Conservation (phyloP, 2,329 filamentous ascomycete species). For the Penicillium aurantiogriseum region DNA sequence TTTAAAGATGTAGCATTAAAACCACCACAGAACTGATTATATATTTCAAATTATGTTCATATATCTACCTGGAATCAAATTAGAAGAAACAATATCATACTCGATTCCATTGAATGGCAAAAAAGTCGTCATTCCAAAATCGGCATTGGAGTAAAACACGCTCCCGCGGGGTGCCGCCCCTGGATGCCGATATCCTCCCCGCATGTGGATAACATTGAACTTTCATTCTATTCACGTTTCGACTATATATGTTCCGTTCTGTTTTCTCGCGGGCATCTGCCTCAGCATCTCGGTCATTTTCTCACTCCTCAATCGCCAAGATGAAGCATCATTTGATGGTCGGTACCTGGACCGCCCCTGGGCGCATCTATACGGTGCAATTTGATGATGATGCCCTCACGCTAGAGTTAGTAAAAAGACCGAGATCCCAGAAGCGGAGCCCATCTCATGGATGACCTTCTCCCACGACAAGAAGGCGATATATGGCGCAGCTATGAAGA, state of each 20-base stretch:
- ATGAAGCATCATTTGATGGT: slow-evolving; percentile 92
- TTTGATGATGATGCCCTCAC: slow-evolving; percentile 81
- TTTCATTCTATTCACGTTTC: slow-evolving; percentile 14
- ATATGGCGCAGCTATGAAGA: slow-evolving; percentile 90
- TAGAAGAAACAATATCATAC: background rate
- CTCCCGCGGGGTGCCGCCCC: slow-evolving; percentile 18
- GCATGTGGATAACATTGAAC: slow-evolving; percentile 12
- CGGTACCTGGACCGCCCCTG: slow-evolving; percentile 86
- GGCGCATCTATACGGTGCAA: slow-evolving; percentile 83
- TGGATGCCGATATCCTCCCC: slow-evolving; percentile 21
- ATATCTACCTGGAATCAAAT: background rate
- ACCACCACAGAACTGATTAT: background rate
- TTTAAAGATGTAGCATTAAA: background rate
- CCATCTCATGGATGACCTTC: slow-evolving; percentile 92
- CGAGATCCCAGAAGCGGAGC: slow-evolving; percentile 76
- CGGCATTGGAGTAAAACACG: slow-evolving; percentile 3
- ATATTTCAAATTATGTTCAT: background rate
- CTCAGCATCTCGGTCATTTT: slow-evolving; percentile 14
- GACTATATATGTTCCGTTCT: slow-evolving; percentile 17
- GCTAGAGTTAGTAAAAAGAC: slow-evolving; percentile 75
- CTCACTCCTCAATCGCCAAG: slow-evolving; percentile 28
- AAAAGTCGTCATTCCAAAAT: background rate
- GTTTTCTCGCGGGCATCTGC: slow-evolving; percentile 5
- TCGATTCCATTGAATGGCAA: background rate
- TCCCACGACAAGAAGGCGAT: slow-evolving; percentile 81